These are phyloP conservation scores for Trypanosoma boissoni DNA, from an alignment of 208 protist species.

Conservation along the genomic window DNA sequence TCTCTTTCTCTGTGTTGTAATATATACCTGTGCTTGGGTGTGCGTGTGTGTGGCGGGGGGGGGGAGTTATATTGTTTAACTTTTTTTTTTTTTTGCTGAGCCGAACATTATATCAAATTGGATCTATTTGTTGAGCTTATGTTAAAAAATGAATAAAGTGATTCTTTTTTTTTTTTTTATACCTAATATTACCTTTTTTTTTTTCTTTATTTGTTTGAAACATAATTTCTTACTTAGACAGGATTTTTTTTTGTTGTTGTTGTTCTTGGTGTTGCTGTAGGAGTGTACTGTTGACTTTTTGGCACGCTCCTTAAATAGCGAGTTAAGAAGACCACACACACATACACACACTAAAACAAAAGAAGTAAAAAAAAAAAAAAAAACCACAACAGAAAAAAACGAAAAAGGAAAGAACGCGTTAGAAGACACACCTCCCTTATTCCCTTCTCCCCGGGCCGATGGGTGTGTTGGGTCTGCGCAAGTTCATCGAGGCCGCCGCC, in stretches of 20 bases:
- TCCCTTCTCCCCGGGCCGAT: slow-evolving; percentile 21
- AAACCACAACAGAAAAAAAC: slow-evolving; percentile 4
- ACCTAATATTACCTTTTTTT: neutral
- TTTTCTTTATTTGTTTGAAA: neutral
- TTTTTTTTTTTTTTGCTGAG: no score
- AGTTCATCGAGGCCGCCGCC: slow-evolving; percentile 75
- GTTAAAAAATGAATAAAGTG: no score
- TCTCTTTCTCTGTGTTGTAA: slow-evolving; percentile 1
- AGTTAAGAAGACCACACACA: no score
- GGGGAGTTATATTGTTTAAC: no score
- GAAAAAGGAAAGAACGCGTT: neutral
- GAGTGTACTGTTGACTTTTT: neutral
- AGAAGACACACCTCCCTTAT: no score
- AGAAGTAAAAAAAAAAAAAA: no score
- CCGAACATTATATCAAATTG: no score
- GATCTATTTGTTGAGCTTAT: no score
- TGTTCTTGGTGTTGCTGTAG: neutral
- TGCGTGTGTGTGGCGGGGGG: neutral
- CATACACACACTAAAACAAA: no score
- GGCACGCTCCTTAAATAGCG: no score
- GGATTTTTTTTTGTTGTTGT: neutral
- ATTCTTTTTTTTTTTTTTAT: slow-evolving; percentile 15
- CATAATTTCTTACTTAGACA: no score
- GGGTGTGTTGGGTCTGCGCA: slow-evolving; percentile 78
- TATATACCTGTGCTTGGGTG: no score